A percentile compares a stretch with the other conserved stretches of the same genome.
These are phyloP conservation scores for Cyclotella atomus DNA, from an alignment of 108 stramenopile genomes.

Conservation along the genomic window DNA sequence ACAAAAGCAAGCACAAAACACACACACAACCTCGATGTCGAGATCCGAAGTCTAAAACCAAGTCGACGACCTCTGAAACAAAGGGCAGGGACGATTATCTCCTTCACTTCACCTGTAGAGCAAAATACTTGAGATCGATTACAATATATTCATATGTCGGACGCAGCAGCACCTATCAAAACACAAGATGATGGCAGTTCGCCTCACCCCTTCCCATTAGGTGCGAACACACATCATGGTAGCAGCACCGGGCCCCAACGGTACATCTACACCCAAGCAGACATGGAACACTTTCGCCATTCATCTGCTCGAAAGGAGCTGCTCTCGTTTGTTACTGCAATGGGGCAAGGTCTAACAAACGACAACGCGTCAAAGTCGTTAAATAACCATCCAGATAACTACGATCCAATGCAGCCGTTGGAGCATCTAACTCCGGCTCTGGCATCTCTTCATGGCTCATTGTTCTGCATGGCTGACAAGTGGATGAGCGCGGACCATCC, in stretches of 20 bases:
- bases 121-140: too few relatives aligned
- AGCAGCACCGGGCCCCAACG: constrained; percentile 39
- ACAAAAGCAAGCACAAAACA: too few relatives aligned
- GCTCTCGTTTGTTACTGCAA: constrained; percentile 65
- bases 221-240: not conserved
- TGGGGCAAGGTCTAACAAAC: constrained; percentile 74
- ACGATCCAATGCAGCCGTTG: constrained; percentile 62
- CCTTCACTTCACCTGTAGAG: too few relatives aligned
- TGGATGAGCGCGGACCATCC: constrained; percentile 57
- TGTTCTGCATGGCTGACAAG: constrained; percentile 53
- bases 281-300: constrained; percentile 74
- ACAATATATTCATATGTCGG: too few relatives aligned
- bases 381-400: constrained; percentile 16
- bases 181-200: not conserved
- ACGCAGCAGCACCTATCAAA: not conserved
- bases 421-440: constrained; percentile 66
- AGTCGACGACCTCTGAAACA: too few relatives aligned
- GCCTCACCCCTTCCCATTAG: constrained; percentile 1
- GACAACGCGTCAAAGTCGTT: not conserved
- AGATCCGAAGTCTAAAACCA: too few relatives aligned
- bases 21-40: too few relatives aligned
- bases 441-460: constrained; percentile 79
- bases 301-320: constrained; percentile 69
- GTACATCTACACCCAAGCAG: constrained; percentile 77
- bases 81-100: too few relatives aligned